Percentiles rank a stretch among this genome's conserved stretches.
phyloP scores from a whole-genome alignment of 768 basidiomycete species.

The Phylloporus rhodoxanthus region DNA sequence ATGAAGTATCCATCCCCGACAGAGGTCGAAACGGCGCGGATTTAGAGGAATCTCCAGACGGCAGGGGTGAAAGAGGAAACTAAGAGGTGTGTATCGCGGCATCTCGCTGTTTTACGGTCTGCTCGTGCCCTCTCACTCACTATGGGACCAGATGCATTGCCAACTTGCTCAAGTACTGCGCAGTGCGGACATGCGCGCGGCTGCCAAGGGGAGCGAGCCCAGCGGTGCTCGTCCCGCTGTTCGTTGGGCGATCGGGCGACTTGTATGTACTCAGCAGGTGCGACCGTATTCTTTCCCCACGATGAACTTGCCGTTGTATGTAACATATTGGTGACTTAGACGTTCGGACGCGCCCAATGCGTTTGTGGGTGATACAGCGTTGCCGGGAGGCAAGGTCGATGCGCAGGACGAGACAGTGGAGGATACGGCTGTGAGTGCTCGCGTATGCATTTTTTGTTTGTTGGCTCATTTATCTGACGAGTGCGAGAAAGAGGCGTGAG shows the following conservation, averaged over 20 bases:
- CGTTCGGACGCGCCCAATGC: slow-evolving; percentile 65
- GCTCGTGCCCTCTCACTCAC: too few species aligned
- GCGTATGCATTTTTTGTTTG: background rate
- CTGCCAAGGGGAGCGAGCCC: slow-evolving; percentile 59
- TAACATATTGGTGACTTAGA: slow-evolving; percentile 34
- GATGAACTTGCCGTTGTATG: background rate
- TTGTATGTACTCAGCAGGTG: slow-evolving; percentile 81
- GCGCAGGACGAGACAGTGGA: slow-evolving; percentile 61
- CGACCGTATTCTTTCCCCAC: slow-evolving; percentile 23
- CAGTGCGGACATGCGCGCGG: slow-evolving; percentile 25
- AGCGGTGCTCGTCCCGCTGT: slow-evolving; percentile 78
- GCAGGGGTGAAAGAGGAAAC: slow-evolving; percentile 17
- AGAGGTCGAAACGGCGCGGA: background rate
- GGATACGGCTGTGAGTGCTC: slow-evolving; percentile 61
- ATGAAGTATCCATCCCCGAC: slow-evolving; percentile 18
- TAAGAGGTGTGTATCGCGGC: slow-evolving; percentile 2
- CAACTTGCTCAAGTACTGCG: slow-evolving; percentile 25
- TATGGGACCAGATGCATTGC: slow-evolving; percentile 16
- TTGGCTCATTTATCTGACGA: background rate
- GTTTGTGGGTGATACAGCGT: slow-evolving; percentile 83
- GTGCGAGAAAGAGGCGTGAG: slow-evolving; percentile 63
- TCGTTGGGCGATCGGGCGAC: slow-evolving; percentile 79
- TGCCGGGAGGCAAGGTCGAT: slow-evolving; percentile 84
- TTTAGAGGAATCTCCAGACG: slow-evolving; percentile 8
- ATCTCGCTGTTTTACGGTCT: background rate